Evolutionary conservation across 2,329 filamentous ascomycete genomes (phyloP), one percentile per base, ranked within the genome.

Genomic region (Hirsutella rhossiliensis): DNA sequence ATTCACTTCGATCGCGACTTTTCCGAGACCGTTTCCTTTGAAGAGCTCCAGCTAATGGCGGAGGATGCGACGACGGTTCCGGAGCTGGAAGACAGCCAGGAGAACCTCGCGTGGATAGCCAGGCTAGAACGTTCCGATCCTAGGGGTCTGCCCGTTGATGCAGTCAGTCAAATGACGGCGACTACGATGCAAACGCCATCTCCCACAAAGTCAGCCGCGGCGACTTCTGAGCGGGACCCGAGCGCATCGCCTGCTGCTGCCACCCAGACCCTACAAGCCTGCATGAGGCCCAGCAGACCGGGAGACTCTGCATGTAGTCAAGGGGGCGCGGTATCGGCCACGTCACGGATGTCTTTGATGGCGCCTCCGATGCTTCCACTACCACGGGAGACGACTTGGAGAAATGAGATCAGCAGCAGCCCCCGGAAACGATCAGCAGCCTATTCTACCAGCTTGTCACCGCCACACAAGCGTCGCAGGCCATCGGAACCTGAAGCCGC

Each of bases 1-100:
- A 70, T 94, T 11, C 87, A 94, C 53, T 75, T 73, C 47, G 87
- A 95, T 57, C 73, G 87, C 20, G 75, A 75, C 3, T 84, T 76
- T 56, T 66, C 71, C 19, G 84, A 94, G 46, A 73, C 79, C 1
- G 65, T 86, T 17, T 77, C 79, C 0, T 86, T 89, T 49, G 61
- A 72, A 1, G 80, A 87, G 43, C 66, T 95, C 3, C 83, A 89
- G 51, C 57, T 70, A 6, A 68, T 85, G 55, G 87, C 84, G 0
- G 60, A 68, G 28, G 65, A 74, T 28, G 77, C 81, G 17, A 71
- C 66, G 17, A 68, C 66, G 30, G 57, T 66, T 3, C 66, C 73
- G 0, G 59, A 60, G 1, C 61, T 73, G 13, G 72, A 76, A 7
- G 70, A 82, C 45, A 75, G 69, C 23, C 72, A 82, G 45, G 78